Percentiles rank a stretch among this genome's conserved stretches.
Conservation (phyloP, 805 yeast species). For the Grigorovia yakushimaensis region DNA sequence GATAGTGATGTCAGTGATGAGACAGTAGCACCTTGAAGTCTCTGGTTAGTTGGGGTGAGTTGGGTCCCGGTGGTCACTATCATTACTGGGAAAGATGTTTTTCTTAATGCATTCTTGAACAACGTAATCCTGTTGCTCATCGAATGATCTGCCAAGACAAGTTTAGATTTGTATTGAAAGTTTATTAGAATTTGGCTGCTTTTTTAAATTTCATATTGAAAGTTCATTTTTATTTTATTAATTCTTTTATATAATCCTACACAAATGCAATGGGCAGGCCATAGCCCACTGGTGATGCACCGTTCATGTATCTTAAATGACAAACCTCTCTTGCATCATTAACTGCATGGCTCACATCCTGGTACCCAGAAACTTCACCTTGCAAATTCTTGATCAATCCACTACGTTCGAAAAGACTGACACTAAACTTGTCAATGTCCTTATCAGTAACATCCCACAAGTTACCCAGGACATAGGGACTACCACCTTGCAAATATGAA, state of each 20-base stretch:
- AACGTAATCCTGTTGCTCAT: neutral
- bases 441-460: constrained; percentile 97
- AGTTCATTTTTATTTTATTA: too few relatives aligned
- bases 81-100: constrained; percentile 45
- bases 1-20: constrained; percentile 81
- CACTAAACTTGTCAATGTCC: constrained; percentile 76
- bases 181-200: too few relatives aligned
- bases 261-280: constrained; percentile 52
- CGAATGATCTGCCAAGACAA: neutral
- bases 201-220: too few relatives aligned
- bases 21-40: constrained; percentile 59
- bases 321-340: constrained; percentile 55
- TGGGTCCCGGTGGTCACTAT: constrained; percentile 44
- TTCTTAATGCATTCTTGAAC: constrained; percentile 29
- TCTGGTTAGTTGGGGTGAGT: constrained; percentile 10
- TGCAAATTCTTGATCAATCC: constrained; percentile 37
- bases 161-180: too few relatives aligned
- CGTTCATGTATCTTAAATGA: constrained; percentile 65
- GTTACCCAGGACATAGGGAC: constrained; percentile 75
- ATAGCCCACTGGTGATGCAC: constrained; percentile 86
- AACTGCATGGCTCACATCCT: constrained; percentile 47
- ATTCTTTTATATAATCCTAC: too few relatives aligned
- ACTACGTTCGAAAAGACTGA: constrained; percentile 52
- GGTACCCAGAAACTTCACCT: constrained; percentile 14
- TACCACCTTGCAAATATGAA: constrained; percentile 69